Conservation (phyloP, 176 grass and related monocot genomes). For the Aegilops tauschii region DNA sequence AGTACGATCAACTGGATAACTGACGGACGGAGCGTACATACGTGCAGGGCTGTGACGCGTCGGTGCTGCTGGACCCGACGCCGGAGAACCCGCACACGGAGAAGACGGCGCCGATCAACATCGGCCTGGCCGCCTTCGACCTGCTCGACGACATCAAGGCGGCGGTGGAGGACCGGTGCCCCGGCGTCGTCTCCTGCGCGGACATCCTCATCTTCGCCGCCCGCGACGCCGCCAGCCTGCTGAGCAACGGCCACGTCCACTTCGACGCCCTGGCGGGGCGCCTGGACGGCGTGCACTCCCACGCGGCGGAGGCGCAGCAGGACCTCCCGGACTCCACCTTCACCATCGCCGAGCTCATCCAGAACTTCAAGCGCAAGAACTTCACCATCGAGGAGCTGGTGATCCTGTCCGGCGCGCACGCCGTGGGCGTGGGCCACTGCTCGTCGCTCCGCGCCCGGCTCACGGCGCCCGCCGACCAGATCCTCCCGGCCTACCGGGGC, state of each 20-base stretch:
- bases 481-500: constrained; percentile 25
- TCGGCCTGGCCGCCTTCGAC: constrained; percentile 42
- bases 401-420: constrained; percentile 68
- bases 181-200: constrained; percentile 46
- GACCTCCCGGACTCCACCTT: constrained; percentile 59
- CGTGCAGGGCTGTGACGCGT: constrained; percentile 44
- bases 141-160: constrained; percentile 63
- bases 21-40: background rate
- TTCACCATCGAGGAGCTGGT: constrained; percentile 66
- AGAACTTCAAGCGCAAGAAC: constrained; percentile 55
- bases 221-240: constrained; percentile 47
- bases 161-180: constrained; percentile 44
- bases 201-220: constrained; percentile 54
- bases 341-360: constrained; percentile 46
- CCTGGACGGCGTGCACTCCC: constrained; percentile 50
- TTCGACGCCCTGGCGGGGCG: constrained; percentile 47
- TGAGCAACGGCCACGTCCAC: constrained; percentile 44
- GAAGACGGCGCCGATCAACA: constrained; percentile 63
- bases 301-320: constrained; percentile 43
- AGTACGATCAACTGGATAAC: background rate
- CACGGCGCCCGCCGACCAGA: constrained; percentile 15
- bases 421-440: constrained; percentile 67
- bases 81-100: constrained; percentile 43
- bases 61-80: constrained; percentile 51
- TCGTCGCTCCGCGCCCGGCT: constrained; percentile 43